phyloP scores from a whole-genome alignment of 2,329 filamentous ascomycete species.

The Sarocladium oryzae region DNA sequence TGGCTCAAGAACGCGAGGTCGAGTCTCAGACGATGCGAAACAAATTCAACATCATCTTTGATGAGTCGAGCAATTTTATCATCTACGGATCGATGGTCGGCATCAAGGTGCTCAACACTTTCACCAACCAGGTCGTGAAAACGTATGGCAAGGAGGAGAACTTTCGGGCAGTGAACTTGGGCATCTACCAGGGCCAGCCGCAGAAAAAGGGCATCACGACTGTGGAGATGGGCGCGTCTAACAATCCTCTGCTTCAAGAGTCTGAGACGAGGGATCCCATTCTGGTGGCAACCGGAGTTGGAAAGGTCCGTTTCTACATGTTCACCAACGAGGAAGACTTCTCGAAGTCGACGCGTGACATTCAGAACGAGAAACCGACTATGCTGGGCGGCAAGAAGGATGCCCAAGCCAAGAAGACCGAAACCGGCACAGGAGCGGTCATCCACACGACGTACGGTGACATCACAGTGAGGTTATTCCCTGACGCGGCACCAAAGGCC shows the following conservation, averaged over 20 bases:
- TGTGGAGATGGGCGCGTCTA: conserved; percentile 93
- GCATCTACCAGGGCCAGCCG: conserved; percentile 89
- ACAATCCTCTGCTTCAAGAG: conserved; percentile 87
- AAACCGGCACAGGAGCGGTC: conserved; percentile 72
- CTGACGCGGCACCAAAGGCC: conserved; percentile 84
- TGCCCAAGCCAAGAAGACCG: conserved; percentile 48
- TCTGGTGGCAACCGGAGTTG: conserved; percentile 73
- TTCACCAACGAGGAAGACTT: conserved; percentile 87
- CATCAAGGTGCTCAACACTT: conserved; percentile 91
- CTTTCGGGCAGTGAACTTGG: conserved; percentile 74
- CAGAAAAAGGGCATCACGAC: conserved; percentile 92
- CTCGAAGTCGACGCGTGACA: conserved; percentile 76
- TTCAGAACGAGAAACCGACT: conserved; percentile 90
- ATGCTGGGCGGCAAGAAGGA: conserved; percentile 53
- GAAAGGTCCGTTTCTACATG: conserved; percentile 94
- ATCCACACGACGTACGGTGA: conserved; percentile 93
- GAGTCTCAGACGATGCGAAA: conserved; percentile 61
- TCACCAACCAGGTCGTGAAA: conserved; percentile 87
- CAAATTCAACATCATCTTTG: conserved; percentile 83
- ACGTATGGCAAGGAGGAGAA: conserved; percentile 87
- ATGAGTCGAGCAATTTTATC: conserved; percentile 93
- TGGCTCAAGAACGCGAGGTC: conserved; percentile 81
- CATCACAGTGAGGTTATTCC: conserved; percentile 88
- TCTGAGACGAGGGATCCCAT: conserved; percentile 88
- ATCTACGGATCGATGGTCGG: conserved; percentile 89